Base-by-base conservation (phyloP, 495 filamentous ascomycete genomes). In the Penicillium goetzii region DNA sequence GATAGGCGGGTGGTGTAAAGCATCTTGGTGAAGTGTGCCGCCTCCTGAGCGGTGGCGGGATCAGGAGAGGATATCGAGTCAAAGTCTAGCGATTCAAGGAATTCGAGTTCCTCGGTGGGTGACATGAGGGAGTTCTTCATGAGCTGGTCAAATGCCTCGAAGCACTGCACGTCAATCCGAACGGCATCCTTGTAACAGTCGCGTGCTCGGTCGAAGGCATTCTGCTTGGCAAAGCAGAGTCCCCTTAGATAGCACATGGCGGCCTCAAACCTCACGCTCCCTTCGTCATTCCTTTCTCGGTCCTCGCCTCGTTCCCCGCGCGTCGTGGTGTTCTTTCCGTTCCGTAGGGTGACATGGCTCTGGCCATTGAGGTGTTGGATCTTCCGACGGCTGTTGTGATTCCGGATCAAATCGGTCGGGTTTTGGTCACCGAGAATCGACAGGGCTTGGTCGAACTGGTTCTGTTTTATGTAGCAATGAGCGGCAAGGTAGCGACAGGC, bases 121-220 rank as follows among this genome's bases (percentile, higher is more conserved):
- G 93, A 93, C 92, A 99, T 96, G 28, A 98, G 85, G 21, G 89
- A 90, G 75, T 98, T 98, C 80, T 93, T 93, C 90, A 97, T 97
- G 54, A 99, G 84, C 75, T 97, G 92, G 61, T 97, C 93, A 70
- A 98, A 98, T 3, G 95, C 95, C 73, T 99, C 95, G 70, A 96
- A 98, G 75, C 95, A 99, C 73, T 97, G 93, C 7, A 98, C 93
- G 73, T 99, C 96, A 70, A 99, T 97, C 52, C 91, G 84, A 45
- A 98, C 91, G 8, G 95, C 95, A 68, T 96, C 91, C 78, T 97
- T 97, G 82, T 97, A 99, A 77, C 96, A 97, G 69, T 97, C 93
- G 69, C 97, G 97, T 38, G 95, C 95, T 28, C 93, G 88, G 71
- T 99, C 96, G 66, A 97, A 98, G 15, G 93, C 91, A 75, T 98